Percentiles rank a stretch among this genome's conserved stretches.
phyloP scores from a whole-genome alignment of 2,329 filamentous ascomycete species.

The Pestalotiopsis sp. region DNA sequence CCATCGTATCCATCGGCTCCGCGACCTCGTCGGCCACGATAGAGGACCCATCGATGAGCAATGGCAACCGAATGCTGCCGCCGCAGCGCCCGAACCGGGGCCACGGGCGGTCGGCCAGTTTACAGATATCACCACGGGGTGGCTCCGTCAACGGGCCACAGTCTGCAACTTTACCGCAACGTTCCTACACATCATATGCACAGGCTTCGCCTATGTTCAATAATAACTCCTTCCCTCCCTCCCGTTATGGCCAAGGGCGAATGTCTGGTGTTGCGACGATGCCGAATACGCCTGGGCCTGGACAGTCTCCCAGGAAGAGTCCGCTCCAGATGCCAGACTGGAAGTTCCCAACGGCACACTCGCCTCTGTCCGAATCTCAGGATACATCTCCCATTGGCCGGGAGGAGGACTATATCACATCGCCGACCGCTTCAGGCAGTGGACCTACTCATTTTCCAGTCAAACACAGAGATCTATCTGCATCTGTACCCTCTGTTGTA shows the following conservation, averaged over 20 bases:
- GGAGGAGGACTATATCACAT: conserved; percentile 40
- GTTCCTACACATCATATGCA: conserved; percentile 39
- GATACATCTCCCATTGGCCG: conserved; percentile 28
- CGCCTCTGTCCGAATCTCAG: conserved; percentile 37
- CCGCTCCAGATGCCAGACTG: conserved; percentile 55
- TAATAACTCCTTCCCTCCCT: conserved; percentile 53
- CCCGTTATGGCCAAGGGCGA: conserved; percentile 42
- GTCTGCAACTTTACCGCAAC: conserved; percentile 41
- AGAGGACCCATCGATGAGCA: conserved; percentile 45
- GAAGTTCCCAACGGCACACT: conserved; percentile 54
- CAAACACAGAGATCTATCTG: conserved; percentile 39
- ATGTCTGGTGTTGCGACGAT: conserved; percentile 43
- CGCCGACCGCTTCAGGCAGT: conserved; percentile 34
- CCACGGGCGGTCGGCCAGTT: conserved; percentile 78
- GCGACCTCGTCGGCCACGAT: conserved; percentile 49
- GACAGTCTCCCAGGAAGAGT: conserved; percentile 41
- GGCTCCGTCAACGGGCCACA: conserved; percentile 44
- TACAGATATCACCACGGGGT: conserved; percentile 68
- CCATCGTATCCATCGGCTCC: conserved; percentile 77
- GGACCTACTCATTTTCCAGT: conserved; percentile 39
- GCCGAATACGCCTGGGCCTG: conserved; percentile 45
- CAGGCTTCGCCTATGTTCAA: conserved; percentile 55
- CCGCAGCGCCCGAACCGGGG: conserved; percentile 58
- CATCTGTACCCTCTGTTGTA: conserved; percentile 47
- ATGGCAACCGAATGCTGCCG: conserved; percentile 39